Conservation (phyloP, 2,329 filamentous ascomycete genomes). For the Xylaria sp. region DNA sequence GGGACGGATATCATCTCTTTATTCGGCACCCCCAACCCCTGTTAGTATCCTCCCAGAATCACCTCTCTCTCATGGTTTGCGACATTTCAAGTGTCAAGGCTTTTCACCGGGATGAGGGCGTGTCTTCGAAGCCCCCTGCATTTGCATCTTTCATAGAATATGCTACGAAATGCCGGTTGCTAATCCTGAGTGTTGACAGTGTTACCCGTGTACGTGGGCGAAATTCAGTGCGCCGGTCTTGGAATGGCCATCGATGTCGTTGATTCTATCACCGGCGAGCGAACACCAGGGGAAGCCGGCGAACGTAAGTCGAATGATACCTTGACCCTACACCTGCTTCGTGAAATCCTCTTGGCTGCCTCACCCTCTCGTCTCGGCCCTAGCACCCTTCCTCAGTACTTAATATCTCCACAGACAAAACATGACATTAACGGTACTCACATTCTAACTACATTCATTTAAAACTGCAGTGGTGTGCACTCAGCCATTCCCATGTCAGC, state of each 20-base stretch:
- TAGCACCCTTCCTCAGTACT: background rate
- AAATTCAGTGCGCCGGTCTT: slow-evolving; percentile 81
- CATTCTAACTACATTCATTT: background rate
- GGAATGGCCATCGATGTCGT: slow-evolving; percentile 79
- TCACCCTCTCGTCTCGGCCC: background rate
- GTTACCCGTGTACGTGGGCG: slow-evolving; percentile 75
- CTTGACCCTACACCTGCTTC: background rate
- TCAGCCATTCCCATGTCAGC: slow-evolving; percentile 88
- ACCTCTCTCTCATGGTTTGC: background rate
- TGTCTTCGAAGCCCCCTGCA: background rate
- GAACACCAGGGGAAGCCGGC: slow-evolving; percentile 74
- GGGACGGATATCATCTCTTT: slow-evolving; percentile 97
- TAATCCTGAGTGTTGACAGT: slow-evolving; percentile 49
- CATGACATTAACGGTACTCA: background rate
- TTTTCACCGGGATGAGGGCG: background rate
- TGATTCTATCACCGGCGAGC: slow-evolving; percentile 66
- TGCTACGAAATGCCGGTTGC: background rate
- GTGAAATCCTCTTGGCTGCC: background rate
- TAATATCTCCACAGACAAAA: background rate
- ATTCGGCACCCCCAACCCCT: slow-evolving; percentile 76
- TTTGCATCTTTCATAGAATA: background rate
- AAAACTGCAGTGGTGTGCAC: slow-evolving; percentile 74
- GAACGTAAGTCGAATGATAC: slow-evolving; percentile 58
- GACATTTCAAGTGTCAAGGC: background rate
- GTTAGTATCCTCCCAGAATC: background rate